These are phyloP conservation scores for Spiraea crenata DNA, from an alignment of 331 rosid species.

Conservation along the genomic window DNA sequence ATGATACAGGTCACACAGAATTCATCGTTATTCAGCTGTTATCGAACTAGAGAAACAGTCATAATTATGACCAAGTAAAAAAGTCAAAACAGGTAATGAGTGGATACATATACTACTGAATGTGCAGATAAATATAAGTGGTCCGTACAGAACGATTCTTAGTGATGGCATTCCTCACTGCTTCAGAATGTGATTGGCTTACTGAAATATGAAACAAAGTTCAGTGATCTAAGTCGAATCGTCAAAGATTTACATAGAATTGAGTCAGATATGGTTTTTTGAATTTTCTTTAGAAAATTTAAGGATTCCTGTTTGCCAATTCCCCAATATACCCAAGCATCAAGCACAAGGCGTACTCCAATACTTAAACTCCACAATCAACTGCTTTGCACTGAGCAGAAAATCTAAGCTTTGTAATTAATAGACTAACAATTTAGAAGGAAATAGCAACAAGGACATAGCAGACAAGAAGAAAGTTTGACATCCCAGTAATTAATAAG, in stretches of 20 bases:
- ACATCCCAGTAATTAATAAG: too few species aligned
- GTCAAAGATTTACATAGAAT: constrained; percentile 4
- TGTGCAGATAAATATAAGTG: constrained; percentile 16
- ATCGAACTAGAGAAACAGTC: constrained; percentile 7
- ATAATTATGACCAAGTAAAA: background rate
- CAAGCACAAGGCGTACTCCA: background rate
- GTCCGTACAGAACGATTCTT: constrained; percentile 71
- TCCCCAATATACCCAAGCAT: constrained; percentile 4
- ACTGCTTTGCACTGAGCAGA: background rate
- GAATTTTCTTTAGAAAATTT: constrained; percentile 1
- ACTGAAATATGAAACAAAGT: constrained; percentile 50
- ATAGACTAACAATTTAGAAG: too few species aligned
- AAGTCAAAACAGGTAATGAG: background rate
- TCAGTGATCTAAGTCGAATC: constrained; percentile 31
- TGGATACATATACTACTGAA: background rate
- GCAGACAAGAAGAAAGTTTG: background rate
- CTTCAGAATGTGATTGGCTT: constrained; percentile 55
- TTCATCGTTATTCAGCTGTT: background rate
- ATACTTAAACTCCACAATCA: background rate
- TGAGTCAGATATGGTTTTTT: constrained; percentile 5
- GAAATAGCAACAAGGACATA: background rate
- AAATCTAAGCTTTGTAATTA: too few species aligned
- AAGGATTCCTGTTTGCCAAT: background rate
- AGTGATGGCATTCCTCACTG: constrained; percentile 64
- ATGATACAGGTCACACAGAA: constrained; percentile 22